Percentiles rank a stretch among this genome's conserved stretches.
Evolutionary conservation across 2,329 filamentous ascomycete species (phyloP).

Genomic region (Domatiomyces globalis): DNA sequence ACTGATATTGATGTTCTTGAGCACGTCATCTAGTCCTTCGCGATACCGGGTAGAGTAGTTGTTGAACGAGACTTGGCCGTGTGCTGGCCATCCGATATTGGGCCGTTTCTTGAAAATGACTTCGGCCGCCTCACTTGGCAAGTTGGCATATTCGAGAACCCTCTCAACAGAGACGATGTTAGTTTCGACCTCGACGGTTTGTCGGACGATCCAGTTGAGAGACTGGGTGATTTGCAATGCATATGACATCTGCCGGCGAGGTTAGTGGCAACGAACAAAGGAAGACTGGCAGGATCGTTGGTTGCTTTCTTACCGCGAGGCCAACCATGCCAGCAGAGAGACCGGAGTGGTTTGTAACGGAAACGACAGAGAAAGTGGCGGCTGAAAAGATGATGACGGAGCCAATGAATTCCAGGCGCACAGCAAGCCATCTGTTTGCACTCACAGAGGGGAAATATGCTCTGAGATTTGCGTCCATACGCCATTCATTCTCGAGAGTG

Average conservation of each 20-base stretch:
- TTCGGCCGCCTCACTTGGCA: slow-evolving; percentile 89
- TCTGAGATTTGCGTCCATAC: slow-evolving; percentile 82
- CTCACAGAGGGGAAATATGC: slow-evolving; percentile 95
- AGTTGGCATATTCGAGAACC: slow-evolving; percentile 81
- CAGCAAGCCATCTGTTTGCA: slow-evolving; percentile 84
- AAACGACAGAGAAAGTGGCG: slow-evolving; percentile 67
- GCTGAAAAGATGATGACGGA: slow-evolving; percentile 83
- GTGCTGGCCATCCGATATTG: slow-evolving; percentile 77
- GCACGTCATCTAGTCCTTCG: slow-evolving; percentile 72
- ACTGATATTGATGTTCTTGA: slow-evolving; percentile 81
- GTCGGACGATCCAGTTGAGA: slow-evolving; percentile 96
- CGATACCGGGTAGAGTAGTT: slow-evolving; percentile 93
- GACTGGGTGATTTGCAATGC: slow-evolving; percentile 93
- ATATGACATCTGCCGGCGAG: slow-evolving; percentile 58
- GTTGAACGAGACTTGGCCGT: slow-evolving; percentile 77
- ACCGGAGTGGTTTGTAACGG: slow-evolving; percentile 53
- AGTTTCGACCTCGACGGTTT: slow-evolving; percentile 99
- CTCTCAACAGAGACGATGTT: slow-evolving; percentile 98
- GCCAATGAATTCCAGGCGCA: slow-evolving; percentile 89
- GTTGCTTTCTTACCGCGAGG: slow-evolving; percentile 40
- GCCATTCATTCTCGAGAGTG: slow-evolving; percentile 88
- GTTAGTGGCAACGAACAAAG: not conserved
- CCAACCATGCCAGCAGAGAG: slow-evolving; percentile 67
- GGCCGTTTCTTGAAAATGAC: slow-evolving; percentile 79
- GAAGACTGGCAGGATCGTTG: not conserved